Evolutionary conservation across 306 rosid genomes (phyloP), one percentile per base, ranked within the genome.

Genomic region (Malus sylvestris): DNA sequence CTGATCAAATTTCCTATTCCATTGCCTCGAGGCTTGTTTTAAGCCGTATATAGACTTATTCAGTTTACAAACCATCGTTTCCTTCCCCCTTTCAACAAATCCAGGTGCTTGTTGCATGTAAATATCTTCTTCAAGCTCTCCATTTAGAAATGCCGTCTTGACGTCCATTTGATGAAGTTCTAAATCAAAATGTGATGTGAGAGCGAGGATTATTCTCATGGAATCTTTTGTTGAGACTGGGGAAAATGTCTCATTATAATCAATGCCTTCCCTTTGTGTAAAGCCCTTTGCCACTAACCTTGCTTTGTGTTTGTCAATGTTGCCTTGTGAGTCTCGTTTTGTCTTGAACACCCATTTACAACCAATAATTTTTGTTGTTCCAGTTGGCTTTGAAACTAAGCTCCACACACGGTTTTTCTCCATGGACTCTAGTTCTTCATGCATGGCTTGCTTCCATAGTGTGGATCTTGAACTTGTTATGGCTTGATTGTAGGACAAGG

Each of bases 341-440:
- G 22, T 52, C 1, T 52, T 52, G 4, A 16, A 52, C 0, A 52
- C 58, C 58, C 58, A 52, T 0, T 18, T 52, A 8, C 4, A 52
- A 5, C 58, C 22, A 6, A 52, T 1, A 0, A 45, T 45, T 0
- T 45, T 45, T 12, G 5, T 1, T 45, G 0, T 45, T 6, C 51
- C 16, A 1, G 16, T 0, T 0, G 22, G 58, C 0, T 2, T 18
- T 16, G n/a, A 9, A 52, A 52, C 58, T 0, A 52, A 0, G 0
- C n/a, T 19, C 10, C 58, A 52, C 0, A 52, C 22, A 2, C 0
- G 3, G 0, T 6, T 52, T 0, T 52, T 18, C n/a, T 18, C 20
- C 57, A 51, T 51, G 0, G 58, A 52, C 0, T 52, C 10, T 0
- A 52, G 10, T 52, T 52, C 22, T 52, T 52, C 22, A 0, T 52